phyloP scores from a whole-genome alignment of 768 basidiomycete genomes.

The Tubosaeta brunneosetosa region DNA sequence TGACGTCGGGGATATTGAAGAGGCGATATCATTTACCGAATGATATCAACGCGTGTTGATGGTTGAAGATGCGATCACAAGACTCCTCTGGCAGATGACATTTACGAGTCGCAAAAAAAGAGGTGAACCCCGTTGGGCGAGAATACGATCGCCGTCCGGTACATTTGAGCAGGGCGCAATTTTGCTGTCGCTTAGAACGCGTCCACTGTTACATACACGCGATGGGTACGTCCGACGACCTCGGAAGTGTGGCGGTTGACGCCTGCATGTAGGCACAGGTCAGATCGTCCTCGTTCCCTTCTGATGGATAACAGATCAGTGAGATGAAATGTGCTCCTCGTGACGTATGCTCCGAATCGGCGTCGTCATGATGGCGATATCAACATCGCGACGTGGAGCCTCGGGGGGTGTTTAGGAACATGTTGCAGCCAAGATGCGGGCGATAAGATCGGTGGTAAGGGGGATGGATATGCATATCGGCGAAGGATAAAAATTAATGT shows the following conservation, averaged over 20 bases:
- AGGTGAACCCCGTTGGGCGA: not conserved
- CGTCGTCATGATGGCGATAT: constrained; percentile 3
- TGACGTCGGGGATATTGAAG: not conserved
- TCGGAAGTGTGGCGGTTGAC: not conserved
- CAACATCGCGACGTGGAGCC: not conserved
- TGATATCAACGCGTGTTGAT: constrained; percentile 1
- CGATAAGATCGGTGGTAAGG: constrained; percentile 5
- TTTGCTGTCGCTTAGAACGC: constrained; percentile 3
- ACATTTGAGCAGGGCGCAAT: not conserved
- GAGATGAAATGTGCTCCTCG: constrained; percentile 5
- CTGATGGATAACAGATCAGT: not conserved
- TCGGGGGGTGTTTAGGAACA: not conserved
- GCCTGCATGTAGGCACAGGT: not conserved
- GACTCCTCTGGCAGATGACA: no score
- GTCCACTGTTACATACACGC: not conserved
- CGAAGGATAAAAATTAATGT: not conserved
- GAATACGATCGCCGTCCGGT: not conserved
- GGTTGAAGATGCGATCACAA: not conserved
- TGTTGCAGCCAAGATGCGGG: constrained; percentile 7
- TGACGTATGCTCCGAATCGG: constrained; percentile 12
- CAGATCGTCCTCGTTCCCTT: constrained; percentile 7
- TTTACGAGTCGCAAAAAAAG: not conserved
- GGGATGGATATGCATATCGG: not conserved
- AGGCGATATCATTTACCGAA: not conserved
- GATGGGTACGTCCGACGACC: not conserved